phyloP scores from a whole-genome alignment of 805 yeast species.

The Komagataella phaffii region DNA sequence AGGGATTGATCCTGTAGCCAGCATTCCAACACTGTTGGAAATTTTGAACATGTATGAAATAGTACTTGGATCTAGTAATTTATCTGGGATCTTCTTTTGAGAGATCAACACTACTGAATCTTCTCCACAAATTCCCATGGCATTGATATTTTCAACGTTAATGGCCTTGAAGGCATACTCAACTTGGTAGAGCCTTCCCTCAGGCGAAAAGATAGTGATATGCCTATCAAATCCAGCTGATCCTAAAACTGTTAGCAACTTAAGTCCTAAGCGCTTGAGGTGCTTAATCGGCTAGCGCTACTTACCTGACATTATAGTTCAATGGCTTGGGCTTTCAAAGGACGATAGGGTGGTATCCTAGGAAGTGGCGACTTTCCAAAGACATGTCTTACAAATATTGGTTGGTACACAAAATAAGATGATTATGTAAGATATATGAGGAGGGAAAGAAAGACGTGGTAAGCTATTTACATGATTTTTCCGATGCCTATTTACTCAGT shows the following conservation, averaged over 20 bases:
- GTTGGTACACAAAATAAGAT: background rate
- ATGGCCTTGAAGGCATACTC: slow-evolving; percentile 98
- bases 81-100: slow-evolving; percentile 94
- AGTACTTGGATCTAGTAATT: slow-evolving; percentile 75
- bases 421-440: too few species aligned
- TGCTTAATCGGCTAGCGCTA: too few species aligned
- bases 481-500: background rate
- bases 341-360: background rate
- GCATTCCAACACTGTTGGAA: slow-evolving; percentile 73
- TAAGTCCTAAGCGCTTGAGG: background rate
- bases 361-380: background rate
- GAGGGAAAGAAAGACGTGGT: background rate
- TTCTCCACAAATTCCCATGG: slow-evolving; percentile 76
- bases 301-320: background rate
- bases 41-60: slow-evolving; percentile 79
- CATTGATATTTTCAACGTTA: slow-evolving; percentile 82
- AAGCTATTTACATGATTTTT: background rate
- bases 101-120: slow-evolving; percentile 81
- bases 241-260: slow-evolving; percentile 16
- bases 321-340: background rate
- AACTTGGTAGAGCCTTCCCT: slow-evolving; percentile 93
- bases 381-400: background rate
- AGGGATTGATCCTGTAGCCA: slow-evolving; percentile 91
- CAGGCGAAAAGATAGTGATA: slow-evolving; percentile 96
- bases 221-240: slow-evolving; percentile 98